phyloP scores from a whole-genome alignment of 163 green algal species.

The Chlamydomonas reinhardtii region DNA sequence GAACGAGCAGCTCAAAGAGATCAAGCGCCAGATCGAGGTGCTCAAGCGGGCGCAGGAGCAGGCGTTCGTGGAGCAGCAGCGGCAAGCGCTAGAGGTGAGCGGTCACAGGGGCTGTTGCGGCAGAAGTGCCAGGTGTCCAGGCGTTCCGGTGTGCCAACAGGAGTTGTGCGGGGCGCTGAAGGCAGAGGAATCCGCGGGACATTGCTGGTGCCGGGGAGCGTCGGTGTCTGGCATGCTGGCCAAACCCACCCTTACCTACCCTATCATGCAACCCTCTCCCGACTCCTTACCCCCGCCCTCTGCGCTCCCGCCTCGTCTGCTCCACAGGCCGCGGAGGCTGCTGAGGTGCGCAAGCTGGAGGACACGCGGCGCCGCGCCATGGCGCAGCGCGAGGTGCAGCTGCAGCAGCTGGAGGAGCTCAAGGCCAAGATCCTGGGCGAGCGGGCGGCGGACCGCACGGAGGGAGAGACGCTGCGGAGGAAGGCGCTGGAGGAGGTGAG shows the following conservation, averaged over 20 bases:
- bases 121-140: no score
- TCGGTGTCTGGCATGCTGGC: no score
- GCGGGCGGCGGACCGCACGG: constrained; percentile 46
- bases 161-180: no score
- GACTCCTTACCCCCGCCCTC: no score
- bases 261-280: no score
- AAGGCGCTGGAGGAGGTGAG: constrained; percentile 40
- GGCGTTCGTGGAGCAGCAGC: constrained; percentile 70
- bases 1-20: constrained; percentile 71
- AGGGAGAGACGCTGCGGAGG: constrained; percentile 51
- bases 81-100: constrained; percentile 65
- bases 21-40: constrained; percentile 73
- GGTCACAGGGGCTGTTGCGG: no score
- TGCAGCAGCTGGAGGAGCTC: constrained; percentile 77
- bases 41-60: constrained; percentile 69
- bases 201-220: no score
- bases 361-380: constrained; percentile 57
- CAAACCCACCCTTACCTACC: no score
- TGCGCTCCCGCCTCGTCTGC: no score
- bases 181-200: no score
- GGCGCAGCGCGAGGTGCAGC: constrained; percentile 68
- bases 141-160: no score
- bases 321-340: constrained; percentile 65
- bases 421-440: constrained; percentile 72
- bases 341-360: constrained; percentile 71